Base-by-base conservation (phyloP, 768 basidiomycete genomes). In the Kockovaella imperatae region DNA sequence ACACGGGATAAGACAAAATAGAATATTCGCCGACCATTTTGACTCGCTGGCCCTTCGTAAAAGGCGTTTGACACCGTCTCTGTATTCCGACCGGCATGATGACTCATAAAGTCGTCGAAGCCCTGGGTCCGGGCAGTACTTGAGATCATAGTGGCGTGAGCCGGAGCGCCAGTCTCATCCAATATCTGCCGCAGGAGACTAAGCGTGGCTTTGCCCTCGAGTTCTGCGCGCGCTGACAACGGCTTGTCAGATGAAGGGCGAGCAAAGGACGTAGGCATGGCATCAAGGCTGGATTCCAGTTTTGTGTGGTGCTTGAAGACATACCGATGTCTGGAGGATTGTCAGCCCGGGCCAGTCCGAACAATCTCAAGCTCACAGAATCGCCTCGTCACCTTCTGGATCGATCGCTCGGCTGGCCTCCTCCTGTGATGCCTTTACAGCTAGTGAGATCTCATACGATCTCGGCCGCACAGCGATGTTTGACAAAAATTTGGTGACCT, bases 91-190 rank as follows among this genome's bases (percentile, higher is more conserved):
- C 64, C 62, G 2, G 42, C n/a, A 32, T 69, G 54, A 21, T 57
- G 59, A 32, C 49, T 42, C 64, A 69, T 66, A 47, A 64, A 66
- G 63, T 68, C 67, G 14, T 63, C 57, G 36, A 62, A 68, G 2
- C 54, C 54, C 29, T 61, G 51, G 3, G 56, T 31, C 15, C 56
- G 43, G 10, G 58, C 50, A 10, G 55, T 42, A 3, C 60, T 35
- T 29, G 40, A 56, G 42, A 64, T 30, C 13, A 38, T 47, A 7
- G 40, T 26, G n/a, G 23, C 30, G 14, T 61, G 49, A 3, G 49
- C 26, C 21, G 64, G 62, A 35, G 52, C 26, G 8, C 59, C 60
- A 3, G 53, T 54, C 15, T 45, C 35, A 8, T 60, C 56, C 56
- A 64, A 50, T 3, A 56, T 28, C 7, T n/a, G 35, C 21, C 47